These are phyloP conservation scores for Anthostomella pinea DNA, from an alignment of 2,329 filamentous ascomycete genomes.

Conservation along the genomic window DNA sequence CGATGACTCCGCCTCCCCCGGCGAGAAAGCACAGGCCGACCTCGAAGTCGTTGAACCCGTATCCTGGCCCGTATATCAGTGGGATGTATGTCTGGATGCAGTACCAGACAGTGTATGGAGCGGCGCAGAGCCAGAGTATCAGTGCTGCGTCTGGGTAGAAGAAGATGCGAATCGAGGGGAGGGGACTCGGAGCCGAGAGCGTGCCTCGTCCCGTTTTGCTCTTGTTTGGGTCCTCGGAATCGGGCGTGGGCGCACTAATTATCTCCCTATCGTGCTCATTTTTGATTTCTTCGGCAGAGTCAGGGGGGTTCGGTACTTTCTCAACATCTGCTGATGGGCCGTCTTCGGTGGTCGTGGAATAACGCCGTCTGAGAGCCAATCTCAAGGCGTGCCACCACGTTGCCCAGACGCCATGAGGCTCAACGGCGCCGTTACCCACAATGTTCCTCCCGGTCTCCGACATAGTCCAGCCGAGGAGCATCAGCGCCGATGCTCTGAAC, in stretches of 20 bases:
- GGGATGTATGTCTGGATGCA: conserved; percentile 9
- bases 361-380: neutral
- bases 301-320: neutral
- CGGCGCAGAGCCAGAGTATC: conserved; percentile 9
- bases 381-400: conserved; percentile 9
- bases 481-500: conserved; percentile 2
- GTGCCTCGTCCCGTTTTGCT: conserved; percentile 7
- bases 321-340: neutral
- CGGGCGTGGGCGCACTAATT: no score
- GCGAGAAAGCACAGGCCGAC: conserved; percentile 40
- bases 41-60: conserved; percentile 38
- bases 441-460: conserved; percentile 11
- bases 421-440: conserved; percentile 13
- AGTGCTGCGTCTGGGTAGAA: conserved; percentile 12
- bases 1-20: conserved; percentile 36
- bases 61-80: conserved; percentile 4
- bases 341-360: neutral
- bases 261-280: conserved; percentile 4
- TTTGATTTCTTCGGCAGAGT: neutral
- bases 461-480: conserved; percentile 8
- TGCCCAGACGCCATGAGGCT: conserved; percentile 9
- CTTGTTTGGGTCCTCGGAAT: conserved; percentile 1
- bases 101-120: conserved; percentile 10
- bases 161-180: conserved; percentile 12
- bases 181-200: conserved; percentile 6